phyloP scores from a whole-genome alignment of 495 filamentous ascomycete genomes.

The Eremomyces bilateralis region DNA sequence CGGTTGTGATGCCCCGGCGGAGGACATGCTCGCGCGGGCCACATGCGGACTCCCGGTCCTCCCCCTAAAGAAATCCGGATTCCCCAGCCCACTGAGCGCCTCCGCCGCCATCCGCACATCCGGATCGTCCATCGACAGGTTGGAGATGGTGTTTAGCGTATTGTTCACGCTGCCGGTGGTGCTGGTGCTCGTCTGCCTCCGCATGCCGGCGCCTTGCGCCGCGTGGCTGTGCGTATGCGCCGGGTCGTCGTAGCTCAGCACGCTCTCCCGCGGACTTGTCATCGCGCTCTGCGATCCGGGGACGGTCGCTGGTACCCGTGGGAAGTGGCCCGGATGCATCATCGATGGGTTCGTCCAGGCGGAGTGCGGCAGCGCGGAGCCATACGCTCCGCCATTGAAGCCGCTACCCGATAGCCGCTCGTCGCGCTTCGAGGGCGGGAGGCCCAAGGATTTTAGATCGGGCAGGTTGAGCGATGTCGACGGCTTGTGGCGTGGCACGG shows the following conservation, averaged over 20 bases:
- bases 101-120: constrained; percentile 65
- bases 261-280: constrained; percentile 12
- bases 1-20: too few relatives aligned
- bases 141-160: constrained; percentile 8
- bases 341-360: constrained; percentile 3
- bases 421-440: constrained; percentile 4
- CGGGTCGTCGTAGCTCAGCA: constrained; percentile 8
- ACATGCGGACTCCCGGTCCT: constrained; percentile 4
- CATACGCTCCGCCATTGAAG: neutral
- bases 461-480: constrained; percentile 8
- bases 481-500: constrained; percentile 11
- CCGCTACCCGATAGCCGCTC: neutral
- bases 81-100: constrained; percentile 58
- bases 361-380: neutral
- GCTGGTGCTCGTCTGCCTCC: too few relatives aligned
- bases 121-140: constrained; percentile 58
- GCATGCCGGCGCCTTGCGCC: too few relatives aligned
- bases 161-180: neutral
- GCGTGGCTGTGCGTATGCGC: too few relatives aligned
- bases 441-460: constrained; percentile 13
- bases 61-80: constrained; percentile 25
- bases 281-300: constrained; percentile 7
- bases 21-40: neutral
- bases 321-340: constrained; percentile 6
- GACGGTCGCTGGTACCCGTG: constrained; percentile 4